Conservation (phyloP, 495 filamentous ascomycete species). For the Tuber umbilicatum region DNA sequence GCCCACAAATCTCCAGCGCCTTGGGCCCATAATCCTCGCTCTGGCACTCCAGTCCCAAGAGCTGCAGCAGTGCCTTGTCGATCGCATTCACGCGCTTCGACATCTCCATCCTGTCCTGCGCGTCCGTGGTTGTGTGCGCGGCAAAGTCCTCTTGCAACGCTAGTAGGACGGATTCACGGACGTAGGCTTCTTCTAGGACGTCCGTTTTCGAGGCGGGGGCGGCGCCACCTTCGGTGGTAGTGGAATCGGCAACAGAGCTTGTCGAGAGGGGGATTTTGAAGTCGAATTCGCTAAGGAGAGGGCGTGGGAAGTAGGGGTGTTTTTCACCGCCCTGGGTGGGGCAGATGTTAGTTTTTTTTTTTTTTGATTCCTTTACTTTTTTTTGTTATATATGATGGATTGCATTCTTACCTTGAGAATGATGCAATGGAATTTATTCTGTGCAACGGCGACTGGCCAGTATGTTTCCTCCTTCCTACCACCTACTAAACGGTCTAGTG, state of each 20-base stretch:
- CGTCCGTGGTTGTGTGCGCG: conserved; percentile 53
- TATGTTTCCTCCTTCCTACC: conserved; percentile 85
- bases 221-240: not conserved
- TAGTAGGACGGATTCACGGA: conserved; percentile 64
- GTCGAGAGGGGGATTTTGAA: conserved; percentile 75
- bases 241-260: conserved; percentile 19
- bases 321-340: conserved; percentile 61
- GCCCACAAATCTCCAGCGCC: conserved; percentile 63
- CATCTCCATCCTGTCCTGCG: conserved; percentile 60
- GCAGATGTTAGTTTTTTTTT: not conserved
- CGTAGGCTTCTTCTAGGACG: conserved; percentile 65
- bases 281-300: conserved; percentile 86
- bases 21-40: conserved; percentile 92
- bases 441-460: conserved; percentile 90
- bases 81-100: conserved; percentile 66
- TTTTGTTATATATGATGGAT: not conserved
- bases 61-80: conserved; percentile 81
- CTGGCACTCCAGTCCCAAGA: conserved; percentile 82
- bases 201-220: conserved; percentile 35
- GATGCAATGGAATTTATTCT: conserved; percentile 93
- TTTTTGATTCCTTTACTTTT: not conserved
- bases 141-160: conserved; percentile 66
- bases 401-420: conserved; percentile 63
- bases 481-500: conserved; percentile 68
- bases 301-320: conserved; percentile 90